These are phyloP conservation scores for Arabidopsis lyrata DNA, from an alignment of 441 rosid species.

Conservation along the genomic window DNA sequence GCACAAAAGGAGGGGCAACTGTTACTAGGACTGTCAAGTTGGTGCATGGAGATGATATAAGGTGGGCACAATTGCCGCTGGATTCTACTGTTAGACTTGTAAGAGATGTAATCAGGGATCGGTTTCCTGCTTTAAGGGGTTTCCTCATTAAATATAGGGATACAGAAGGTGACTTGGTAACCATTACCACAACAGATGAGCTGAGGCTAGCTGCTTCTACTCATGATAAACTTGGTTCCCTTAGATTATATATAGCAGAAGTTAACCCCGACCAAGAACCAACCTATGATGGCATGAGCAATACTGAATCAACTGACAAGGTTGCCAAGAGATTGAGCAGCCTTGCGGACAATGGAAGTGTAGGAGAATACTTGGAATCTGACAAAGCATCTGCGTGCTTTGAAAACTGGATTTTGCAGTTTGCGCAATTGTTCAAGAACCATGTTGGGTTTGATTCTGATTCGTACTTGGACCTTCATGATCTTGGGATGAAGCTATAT, in stretches of 20 bases:
- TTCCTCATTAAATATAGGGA: constrained; percentile 85
- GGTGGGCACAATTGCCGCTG: constrained; percentile 82
- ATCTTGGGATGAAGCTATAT: constrained; percentile 90
- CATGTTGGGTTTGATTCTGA: constrained; percentile 96
- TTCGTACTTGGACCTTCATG: constrained; percentile 90
- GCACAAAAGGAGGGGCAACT: constrained; percentile 45
- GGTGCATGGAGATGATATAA: constrained; percentile 90
- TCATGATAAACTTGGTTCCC: constrained; percentile 62
- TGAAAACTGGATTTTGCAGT: constrained; percentile 90
- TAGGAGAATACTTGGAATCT: constrained; percentile 47
- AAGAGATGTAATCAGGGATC: constrained; percentile 78
- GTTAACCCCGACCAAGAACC: constrained; percentile 83
- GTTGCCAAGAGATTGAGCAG: constrained; percentile 42
- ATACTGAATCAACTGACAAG: constrained; percentile 46
- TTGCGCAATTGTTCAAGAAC: constrained; percentile 88
- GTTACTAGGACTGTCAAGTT: constrained; percentile 78
- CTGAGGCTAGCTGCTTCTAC: constrained; percentile 74
- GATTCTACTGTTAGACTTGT: constrained; percentile 66
- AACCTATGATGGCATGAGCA: constrained; percentile 56
- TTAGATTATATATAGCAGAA: constrained; percentile 76
- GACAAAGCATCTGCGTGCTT: constrained; percentile 54
- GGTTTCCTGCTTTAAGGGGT: constrained; percentile 74
- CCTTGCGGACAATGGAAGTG: constrained; percentile 48
- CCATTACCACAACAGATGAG: constrained; percentile 86
- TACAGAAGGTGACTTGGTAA: constrained; percentile 89